Evolutionary conservation across 371 early-diverging fungal species (phyloP).

Genomic region (Mucor piriformis): DNA sequence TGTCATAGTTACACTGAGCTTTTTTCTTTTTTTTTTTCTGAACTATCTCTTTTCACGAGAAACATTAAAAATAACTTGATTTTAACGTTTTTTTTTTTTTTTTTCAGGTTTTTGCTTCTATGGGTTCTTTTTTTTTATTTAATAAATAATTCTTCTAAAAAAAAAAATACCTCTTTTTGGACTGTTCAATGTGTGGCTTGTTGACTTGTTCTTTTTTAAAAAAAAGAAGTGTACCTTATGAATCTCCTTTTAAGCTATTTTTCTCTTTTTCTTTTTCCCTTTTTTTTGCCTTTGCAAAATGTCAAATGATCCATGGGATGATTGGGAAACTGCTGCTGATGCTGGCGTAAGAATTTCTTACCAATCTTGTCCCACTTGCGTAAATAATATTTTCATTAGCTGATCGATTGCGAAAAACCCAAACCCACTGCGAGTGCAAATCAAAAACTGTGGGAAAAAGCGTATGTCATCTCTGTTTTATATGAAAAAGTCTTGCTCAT

Average conservation of each 20-base stretch:
- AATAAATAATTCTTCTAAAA: background rate
- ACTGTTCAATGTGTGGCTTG: slow-evolving; percentile 1
- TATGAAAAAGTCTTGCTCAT: background rate
- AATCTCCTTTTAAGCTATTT: background rate
- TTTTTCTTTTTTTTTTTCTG: slow-evolving; percentile 4
- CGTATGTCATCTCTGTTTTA: slow-evolving; percentile 21
- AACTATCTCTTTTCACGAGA: background rate
- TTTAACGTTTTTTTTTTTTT: background rate
- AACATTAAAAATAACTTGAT: background rate
- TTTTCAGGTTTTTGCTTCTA: background rate
- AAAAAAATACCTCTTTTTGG: slow-evolving; percentile 5
- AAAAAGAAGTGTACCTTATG: no score
- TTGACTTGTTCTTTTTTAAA: background rate
- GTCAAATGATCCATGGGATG: slow-evolving; percentile 45
- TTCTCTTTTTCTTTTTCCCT: background rate
- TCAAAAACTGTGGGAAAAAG: slow-evolving; percentile 34
- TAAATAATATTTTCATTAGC: slow-evolving; percentile 8
- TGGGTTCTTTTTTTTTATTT: background rate
- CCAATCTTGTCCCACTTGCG: background rate
- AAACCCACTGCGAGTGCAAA: slow-evolving; percentile 14
- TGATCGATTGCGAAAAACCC: slow-evolving; percentile 13
- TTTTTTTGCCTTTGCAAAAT: slow-evolving; percentile 9
- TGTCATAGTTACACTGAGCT: slow-evolving; percentile 48
- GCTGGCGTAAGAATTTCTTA: slow-evolving; percentile 32
- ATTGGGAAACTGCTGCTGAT: slow-evolving; percentile 49